Evolutionary conservation across 164 flowering plant species (phyloP).

Genomic region (Euptelea pleiosperma): DNA sequence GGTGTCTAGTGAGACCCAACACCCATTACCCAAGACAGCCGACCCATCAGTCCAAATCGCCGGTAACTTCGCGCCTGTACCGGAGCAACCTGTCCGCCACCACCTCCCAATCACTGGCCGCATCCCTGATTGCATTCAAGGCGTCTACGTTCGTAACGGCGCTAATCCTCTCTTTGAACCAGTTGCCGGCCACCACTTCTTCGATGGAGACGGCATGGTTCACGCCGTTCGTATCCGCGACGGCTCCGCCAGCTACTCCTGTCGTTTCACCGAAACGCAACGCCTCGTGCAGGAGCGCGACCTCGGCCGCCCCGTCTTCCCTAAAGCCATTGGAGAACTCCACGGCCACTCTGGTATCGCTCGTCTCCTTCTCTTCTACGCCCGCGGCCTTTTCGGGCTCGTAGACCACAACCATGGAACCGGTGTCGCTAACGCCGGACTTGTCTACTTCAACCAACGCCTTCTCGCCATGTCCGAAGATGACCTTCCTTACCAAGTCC

Average conservation of each 20-base stretch:
- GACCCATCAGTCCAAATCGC: conserved; percentile 75
- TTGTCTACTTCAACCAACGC: conserved; percentile 69
- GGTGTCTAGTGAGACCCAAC: conserved; percentile 35
- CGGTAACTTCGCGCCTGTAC: conserved; percentile 85
- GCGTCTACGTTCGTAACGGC: conserved; percentile 83
- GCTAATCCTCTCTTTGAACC: conserved; percentile 84
- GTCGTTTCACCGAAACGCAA: conserved; percentile 72
- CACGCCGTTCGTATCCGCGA: conserved; percentile 54
- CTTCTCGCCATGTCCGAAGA: conserved; percentile 88
- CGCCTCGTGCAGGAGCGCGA: conserved; percentile 61
- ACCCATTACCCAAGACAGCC: conserved; percentile 72
- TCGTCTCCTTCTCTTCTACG: conserved; percentile 61
- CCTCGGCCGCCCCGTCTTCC: conserved; percentile 71
- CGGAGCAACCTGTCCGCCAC: conserved; percentile 52
- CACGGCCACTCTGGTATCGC: conserved; percentile 91
- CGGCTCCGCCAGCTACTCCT: conserved; percentile 64
- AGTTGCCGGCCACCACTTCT: conserved; percentile 78
- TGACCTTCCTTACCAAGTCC: conserved; percentile 50
- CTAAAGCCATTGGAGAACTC: conserved; percentile 89
- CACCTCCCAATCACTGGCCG: conserved; percentile 47
- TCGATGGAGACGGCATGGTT: conserved; percentile 95
- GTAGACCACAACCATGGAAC: conserved; percentile 57
- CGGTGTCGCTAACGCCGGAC: conserved; percentile 90
- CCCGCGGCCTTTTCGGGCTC: conserved; percentile 56
- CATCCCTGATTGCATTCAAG: conserved; percentile 62